A percentile compares a stretch with the other conserved stretches of the same genome.
These are phyloP conservation scores for Cladosporium halotolerans DNA, from an alignment of 2,329 filamentous ascomycete genomes.

Conservation along the genomic window DNA sequence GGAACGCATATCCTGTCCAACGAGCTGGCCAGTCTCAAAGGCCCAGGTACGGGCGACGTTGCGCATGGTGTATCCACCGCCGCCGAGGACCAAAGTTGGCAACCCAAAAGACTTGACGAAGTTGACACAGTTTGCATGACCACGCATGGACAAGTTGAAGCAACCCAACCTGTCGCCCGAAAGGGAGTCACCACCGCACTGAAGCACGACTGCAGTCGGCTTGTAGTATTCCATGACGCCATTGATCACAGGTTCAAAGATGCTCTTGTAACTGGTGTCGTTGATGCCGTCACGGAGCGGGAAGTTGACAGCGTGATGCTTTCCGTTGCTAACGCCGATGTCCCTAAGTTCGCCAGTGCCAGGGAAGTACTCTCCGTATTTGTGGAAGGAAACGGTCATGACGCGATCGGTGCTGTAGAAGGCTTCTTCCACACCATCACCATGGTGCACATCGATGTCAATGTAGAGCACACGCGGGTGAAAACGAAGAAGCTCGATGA, in stretches of 20 bases:
- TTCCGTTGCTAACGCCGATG: conserved; percentile 60
- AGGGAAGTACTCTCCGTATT: conserved; percentile 67
- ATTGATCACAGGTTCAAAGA: conserved; percentile 62
- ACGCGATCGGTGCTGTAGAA: conserved; percentile 67
- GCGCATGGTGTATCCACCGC: conserved; percentile 65
- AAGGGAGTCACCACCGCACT: conserved; percentile 63
- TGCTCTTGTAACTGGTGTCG: conserved; percentile 60
- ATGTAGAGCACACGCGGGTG: conserved; percentile 61
- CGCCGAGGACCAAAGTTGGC: conserved; percentile 59
- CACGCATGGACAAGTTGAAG: conserved; percentile 65
- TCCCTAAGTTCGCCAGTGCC: conserved; percentile 64
- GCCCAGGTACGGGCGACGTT: conserved; percentile 59
- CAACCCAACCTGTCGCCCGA: conserved; percentile 62
- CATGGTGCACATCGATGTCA: conserved; percentile 62
- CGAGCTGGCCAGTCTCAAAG: conserved; percentile 69
- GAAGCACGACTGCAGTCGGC: conserved; percentile 61
- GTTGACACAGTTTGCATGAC: conserved; percentile 64
- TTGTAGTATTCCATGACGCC: conserved; percentile 64
- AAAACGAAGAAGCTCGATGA: conserved; percentile 58
- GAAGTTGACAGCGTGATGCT: conserved; percentile 64
- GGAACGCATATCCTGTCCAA: conserved; percentile 72
- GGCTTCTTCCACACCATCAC: conserved; percentile 64
- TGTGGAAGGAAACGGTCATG: conserved; percentile 68
- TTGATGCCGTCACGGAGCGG: conserved; percentile 64
- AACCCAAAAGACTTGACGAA: conserved; percentile 63